Base-by-base conservation (phyloP, 2,329 filamentous ascomycete species). In the Fusarium cicatricum region DNA sequence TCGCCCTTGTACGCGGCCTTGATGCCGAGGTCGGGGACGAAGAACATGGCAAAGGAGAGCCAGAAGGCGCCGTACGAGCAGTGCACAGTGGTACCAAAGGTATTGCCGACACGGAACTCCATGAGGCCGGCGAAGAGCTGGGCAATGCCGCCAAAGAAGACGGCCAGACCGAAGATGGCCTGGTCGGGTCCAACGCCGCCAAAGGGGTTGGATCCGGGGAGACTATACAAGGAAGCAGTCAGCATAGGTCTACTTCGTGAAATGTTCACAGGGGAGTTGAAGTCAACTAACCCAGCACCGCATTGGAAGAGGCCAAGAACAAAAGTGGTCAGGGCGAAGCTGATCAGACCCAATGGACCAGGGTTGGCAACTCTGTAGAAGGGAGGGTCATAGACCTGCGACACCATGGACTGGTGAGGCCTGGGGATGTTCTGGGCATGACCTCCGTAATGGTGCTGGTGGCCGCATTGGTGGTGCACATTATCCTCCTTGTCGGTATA, bases 251-350 rank as follows among this genome's bases (percentile, higher is more conserved):
- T 26, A 8, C 3, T 11, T 33, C 11, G 15, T 3, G 1, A 15
- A 7, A 3, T 3, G 9, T 6, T 14, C 17, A n/a, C 8, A 12
- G 3, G 10, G 10, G 0, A 14, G 1, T n/a, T 38, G 15, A 14
- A n/a, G n/a, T n/a, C 29, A 11, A 78, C 79, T 62, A 77, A 85
- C 84, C 76, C 76, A 56, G 73, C 77, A 48, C 77, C 77, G 47
- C 76, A 78, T 45, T 78, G 72, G 57, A 78, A 78, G 2, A 82
- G 67, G 21, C 78, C 79, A 31, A 89, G 78, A 12, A 85, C 78
- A 67, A 89, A 87, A 10, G 85, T 88, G 10, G 86, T 88, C 60
- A 86, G 69, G n/a, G 85, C 85, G 73, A 89, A 89, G 74, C 83
- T 84, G 44, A 84, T 81, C 40, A 87, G 78, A 51, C 84, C 84